Base-by-base conservation (phyloP, 2,329 filamentous ascomycete species). In the Cytospora schulzeri region DNA sequence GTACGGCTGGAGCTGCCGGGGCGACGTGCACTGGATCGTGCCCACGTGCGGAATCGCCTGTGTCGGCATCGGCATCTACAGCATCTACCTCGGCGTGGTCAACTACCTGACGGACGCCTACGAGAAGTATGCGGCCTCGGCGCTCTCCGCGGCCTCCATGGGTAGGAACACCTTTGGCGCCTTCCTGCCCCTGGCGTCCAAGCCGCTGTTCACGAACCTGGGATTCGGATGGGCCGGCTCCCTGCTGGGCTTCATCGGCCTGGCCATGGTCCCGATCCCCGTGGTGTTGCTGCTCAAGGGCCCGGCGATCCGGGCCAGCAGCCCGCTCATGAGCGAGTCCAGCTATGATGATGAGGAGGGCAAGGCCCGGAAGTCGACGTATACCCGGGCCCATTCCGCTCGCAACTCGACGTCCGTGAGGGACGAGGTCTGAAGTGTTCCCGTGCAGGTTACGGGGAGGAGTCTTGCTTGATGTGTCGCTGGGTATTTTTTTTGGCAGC, bases 21-120 rank as follows among this genome's bases (percentile, higher is more conserved):
- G 68, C 64, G 75, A 73, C 0, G 76, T 87, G 0, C 84, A 81
- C 54, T 91, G 88, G 88, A 85, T 90, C 35, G 83, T 85, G 0
- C 88, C 89, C 0, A 76, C 83, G 0, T 74, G 91, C 5, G 87
- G 85, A 0, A 79, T 91, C 4, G 83, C 79, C 0, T 84, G 62
- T 58, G 86, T 87, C 1, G 89, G 86, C 0, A 85, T 90, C 73
- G 83, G 89, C 51, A 90, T 91, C 66, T 89, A 89, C 73, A 84
- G 82, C 31, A 87, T 91, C 57, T 89, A 89, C 70, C 79, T 91
- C 1, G 85, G 88, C 0, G 86, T 88, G 0, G 88, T 91, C 76
- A 89, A 90, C 70, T 91, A 90, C 69, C 77, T 90, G 4, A 88
- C 87, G 3, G 88, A 91, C 72, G 85, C 83, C 0, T 91, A 90